Evolutionary conservation across 345 rosid species (phyloP).

Genomic region (Physaria fendleri): DNA sequence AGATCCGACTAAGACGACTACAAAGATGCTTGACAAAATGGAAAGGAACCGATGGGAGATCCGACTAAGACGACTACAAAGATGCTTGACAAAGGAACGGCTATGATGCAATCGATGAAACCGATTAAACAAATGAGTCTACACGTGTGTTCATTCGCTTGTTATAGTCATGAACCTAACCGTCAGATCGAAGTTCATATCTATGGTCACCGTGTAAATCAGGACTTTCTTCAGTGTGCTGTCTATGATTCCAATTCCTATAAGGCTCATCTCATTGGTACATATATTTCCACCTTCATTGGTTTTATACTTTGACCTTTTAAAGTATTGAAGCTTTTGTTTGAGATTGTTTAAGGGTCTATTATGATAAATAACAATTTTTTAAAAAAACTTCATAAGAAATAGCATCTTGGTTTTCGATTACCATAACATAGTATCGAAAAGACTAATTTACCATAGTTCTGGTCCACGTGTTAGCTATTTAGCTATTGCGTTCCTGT

Average conservation of each 20-base stretch:
- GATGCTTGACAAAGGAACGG: conserved; percentile 46
- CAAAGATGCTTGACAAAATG: conserved; percentile 36
- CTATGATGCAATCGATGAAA: conserved; percentile 62
- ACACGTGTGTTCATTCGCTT: conserved; percentile 67
- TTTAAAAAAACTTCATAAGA: too few species aligned
- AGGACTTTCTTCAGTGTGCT: conserved; percentile 80
- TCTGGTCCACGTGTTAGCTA: too few species aligned
- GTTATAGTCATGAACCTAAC: conserved; percentile 65
- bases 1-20: conserved; percentile 42
- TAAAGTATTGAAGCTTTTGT: not conserved
- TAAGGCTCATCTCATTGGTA: conserved; percentile 59
- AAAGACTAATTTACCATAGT: too few species aligned
- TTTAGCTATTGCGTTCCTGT: too few species aligned
- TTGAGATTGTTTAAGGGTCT: not conserved
- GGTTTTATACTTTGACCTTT: not conserved
- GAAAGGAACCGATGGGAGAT: conserved; percentile 36
- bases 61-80: conserved; percentile 44
- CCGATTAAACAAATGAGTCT: conserved; percentile 60
- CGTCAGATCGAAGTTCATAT: conserved; percentile 79
- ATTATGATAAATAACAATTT: too few species aligned
- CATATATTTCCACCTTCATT: not conserved
- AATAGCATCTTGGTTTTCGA: too few species aligned
- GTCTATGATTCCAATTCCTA: conserved; percentile 56
- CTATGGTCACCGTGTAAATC: conserved; percentile 52
- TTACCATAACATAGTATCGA: too few species aligned